Evolutionary conservation across 2,329 filamentous ascomycete genomes (phyloP).

Genomic region (Aureobasidium sp.): DNA sequence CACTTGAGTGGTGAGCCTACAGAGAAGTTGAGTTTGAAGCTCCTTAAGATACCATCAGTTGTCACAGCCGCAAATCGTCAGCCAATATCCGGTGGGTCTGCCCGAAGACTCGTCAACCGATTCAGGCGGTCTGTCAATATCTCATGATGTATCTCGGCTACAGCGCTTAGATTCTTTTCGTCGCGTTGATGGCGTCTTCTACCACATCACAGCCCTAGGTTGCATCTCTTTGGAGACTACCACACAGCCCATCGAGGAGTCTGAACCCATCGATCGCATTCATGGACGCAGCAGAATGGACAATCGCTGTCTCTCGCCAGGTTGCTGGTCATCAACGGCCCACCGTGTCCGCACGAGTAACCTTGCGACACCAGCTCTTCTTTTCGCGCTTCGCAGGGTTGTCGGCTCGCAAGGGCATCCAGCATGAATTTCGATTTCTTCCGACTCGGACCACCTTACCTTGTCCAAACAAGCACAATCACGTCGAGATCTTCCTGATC

Average conservation of each 20-base stretch:
- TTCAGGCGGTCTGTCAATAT: background rate
- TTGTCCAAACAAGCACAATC: background rate
- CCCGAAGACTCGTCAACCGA: background rate
- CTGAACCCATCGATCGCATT: background rate
- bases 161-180: background rate
- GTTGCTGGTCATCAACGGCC: background rate
- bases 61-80: background rate
- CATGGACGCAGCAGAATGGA: background rate
- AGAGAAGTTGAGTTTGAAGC: background rate
- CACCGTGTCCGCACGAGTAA: background rate
- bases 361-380: background rate
- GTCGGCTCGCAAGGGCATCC: background rate
- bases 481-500: background rate
- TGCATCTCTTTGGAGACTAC: background rate
- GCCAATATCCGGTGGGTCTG: background rate
- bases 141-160: background rate
- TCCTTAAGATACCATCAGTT: background rate
- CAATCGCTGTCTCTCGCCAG: background rate
- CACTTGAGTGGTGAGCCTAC: background rate
- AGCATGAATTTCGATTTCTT: background rate
- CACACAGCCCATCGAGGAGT: background rate
- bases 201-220: background rate
- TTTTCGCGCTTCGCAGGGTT: no score
- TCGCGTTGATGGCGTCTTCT: background rate
- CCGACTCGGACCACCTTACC: background rate